Conservation (phyloP, 805 yeast genomes). For the Cyberlindnera maclurae region DNA sequence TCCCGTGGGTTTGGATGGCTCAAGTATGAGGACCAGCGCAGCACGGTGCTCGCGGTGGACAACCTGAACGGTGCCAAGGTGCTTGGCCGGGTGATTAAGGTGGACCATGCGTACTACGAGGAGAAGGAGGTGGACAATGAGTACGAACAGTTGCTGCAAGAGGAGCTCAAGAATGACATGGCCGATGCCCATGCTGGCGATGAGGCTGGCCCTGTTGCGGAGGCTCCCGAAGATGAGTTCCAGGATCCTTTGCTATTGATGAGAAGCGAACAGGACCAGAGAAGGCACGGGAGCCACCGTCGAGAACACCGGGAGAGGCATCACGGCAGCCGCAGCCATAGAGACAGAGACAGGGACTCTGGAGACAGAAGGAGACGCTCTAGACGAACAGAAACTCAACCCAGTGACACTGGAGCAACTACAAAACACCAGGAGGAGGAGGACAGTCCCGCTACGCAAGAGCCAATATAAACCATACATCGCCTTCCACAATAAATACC, state of each 20-base stretch:
- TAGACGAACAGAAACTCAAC: too few relatives aligned
- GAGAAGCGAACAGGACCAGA: slow-evolving; percentile 2
- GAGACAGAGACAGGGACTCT: slow-evolving; percentile 2
- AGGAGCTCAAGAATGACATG: slow-evolving; percentile 27
- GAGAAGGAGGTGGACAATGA: slow-evolving; percentile 46
- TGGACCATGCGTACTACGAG: slow-evolving; percentile 65
- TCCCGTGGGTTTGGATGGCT: slow-evolving; percentile 75
- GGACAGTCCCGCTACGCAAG: too few relatives aligned
- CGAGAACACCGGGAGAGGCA: neutral
- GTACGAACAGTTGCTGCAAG: slow-evolving; percentile 32
- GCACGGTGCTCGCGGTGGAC: slow-evolving; percentile 81
- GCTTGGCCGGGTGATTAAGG: slow-evolving; percentile 45
- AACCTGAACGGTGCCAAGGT: slow-evolving; percentile 67
- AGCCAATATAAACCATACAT: neutral
- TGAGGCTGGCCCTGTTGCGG: neutral
- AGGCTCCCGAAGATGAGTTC: slow-evolving; percentile 16
- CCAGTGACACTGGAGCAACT: too few relatives aligned
- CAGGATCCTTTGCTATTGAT: slow-evolving; percentile 21
- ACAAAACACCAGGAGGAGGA: too few relatives aligned
- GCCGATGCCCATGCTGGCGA: slow-evolving; percentile 10
- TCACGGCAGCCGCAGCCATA: slow-evolving; percentile 1
- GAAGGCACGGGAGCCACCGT: neutral
- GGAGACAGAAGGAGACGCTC: too few relatives aligned
- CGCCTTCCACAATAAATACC: too few relatives aligned
- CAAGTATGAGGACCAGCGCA: slow-evolving; percentile 74